Conservation (phyloP, 169 alveolate genomes). For the Miamiensis avidus region DNA sequence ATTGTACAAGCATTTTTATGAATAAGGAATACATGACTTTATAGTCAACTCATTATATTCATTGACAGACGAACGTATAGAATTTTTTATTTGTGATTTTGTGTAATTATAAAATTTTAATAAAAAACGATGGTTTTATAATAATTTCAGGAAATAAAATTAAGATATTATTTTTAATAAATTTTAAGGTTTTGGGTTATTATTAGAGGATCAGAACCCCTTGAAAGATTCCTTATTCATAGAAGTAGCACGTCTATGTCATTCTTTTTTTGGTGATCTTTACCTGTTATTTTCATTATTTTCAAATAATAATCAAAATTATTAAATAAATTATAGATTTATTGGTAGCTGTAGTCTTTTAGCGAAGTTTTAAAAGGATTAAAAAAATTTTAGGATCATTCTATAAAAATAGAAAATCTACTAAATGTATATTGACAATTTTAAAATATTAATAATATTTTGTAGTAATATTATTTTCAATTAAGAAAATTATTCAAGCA, state of each 20-base stretch:
- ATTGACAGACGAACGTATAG: neutral
- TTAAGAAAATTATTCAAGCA: no score
- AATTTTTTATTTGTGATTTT: neutral
- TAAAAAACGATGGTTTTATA: no score
- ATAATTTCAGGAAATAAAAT: neutral
- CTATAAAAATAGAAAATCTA: neutral
- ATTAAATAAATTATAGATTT: neutral
- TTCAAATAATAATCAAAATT: no score
- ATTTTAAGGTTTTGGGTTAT: neutral
- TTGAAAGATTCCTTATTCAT: neutral
- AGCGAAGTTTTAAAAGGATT: neutral
- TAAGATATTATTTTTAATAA: no score
- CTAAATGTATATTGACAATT: neutral
- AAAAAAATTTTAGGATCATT: no score
- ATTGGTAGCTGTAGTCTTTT: neutral
- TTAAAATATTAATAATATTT: no score
- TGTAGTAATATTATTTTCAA: no score
- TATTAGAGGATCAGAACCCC: neutral
- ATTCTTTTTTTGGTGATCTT: neutral
- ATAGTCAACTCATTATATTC: neutral
- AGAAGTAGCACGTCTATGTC: neutral
- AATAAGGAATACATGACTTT: neutral
- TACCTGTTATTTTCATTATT: neutral
- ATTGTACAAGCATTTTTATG: neutral
- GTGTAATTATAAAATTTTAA: neutral